Base-by-base conservation (phyloP, 768 basidiomycete species). In the Tephrocybe sp. region DNA sequence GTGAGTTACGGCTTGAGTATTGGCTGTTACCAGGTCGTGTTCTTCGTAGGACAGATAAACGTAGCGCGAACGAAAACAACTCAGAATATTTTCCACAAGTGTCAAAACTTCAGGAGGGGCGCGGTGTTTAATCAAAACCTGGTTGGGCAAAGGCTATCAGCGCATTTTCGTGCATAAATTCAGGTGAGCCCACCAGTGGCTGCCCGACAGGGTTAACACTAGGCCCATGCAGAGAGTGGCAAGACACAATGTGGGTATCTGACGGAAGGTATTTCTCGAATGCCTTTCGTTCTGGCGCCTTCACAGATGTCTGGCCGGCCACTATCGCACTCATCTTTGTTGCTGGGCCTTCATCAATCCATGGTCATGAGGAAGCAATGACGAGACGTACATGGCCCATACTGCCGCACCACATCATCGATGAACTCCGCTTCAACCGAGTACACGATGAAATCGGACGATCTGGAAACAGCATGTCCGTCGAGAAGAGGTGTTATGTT, bases 1-100 rank as follows among this genome's bases (percentile, higher is more conserved):
- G 60, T 99, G 97, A 0, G 93, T 98, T 12, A 97, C 96, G 0
- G 96, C 97, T 68, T 99, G 97, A 0, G 97, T 98, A 58, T 98
- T 98, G 11, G 97, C 97, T 0, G 97, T 99, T 40, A 98, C 90
- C 34, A 83, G 76, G 61, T 99, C 97, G 61, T 99, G 97, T 46
- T 98, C 93, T 54, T 95, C 90, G 68, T 97, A 98, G n/a, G 85
- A 87, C 32, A 99, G 75, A 64, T 98, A 86, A 31, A 99, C 96
- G 58, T 84, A 92, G 47, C 94, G 83, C 2, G 89, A 92, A 38
- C 80, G 75, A 60, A 98, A 83, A 15, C 87, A 86, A 4, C 76
- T 74, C 43, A 99, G 79, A 30, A 98, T 84, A 56, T 73, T 78
- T 65, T 98, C 93, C 4, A 98, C 94, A 21, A 95, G 64, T 1